These are phyloP conservation scores for Tricholoma hemisulphureum DNA, from an alignment of 768 basidiomycete species.

Conservation along the genomic window DNA sequence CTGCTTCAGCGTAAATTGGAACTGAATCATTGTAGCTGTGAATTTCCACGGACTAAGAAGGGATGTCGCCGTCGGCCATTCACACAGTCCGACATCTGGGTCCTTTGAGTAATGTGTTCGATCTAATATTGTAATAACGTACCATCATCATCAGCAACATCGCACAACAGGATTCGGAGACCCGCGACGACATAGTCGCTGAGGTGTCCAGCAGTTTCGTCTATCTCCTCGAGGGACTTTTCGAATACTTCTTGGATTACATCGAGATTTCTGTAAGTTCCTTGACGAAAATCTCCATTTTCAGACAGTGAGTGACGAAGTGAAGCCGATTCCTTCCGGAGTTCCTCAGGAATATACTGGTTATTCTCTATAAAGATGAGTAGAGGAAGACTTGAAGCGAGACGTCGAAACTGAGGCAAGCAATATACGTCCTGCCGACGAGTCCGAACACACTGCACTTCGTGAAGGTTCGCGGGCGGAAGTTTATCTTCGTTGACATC, in stretches of 20 bases:
- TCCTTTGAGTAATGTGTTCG: not conserved
- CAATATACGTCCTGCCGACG: constrained; percentile 66
- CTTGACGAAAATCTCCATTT: constrained; percentile 67
- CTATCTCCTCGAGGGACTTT: constrained; percentile 50
- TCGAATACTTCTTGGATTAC: constrained; percentile 70
- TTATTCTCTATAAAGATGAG: constrained; percentile 74
- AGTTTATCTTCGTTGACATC: constrained; percentile 39
- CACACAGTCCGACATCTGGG: constrained; percentile 49
- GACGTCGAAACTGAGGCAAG: constrained; percentile 60
- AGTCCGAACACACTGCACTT: constrained; percentile 68
- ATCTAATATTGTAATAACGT: not conserved
- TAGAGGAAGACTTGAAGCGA: constrained; percentile 64
- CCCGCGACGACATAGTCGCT: constrained; percentile 66
- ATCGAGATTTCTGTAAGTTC: constrained; percentile 73
- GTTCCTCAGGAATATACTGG: constrained; percentile 43
- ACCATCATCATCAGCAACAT: constrained; percentile 54
- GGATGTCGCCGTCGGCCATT: constrained; percentile 61
- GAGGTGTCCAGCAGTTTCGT: constrained; percentile 44
- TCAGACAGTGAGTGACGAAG: constrained; percentile 63
- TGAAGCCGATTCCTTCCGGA: constrained; percentile 46
- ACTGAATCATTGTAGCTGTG: constrained; percentile 75
- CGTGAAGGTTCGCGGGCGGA: constrained; percentile 52
- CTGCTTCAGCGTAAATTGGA: constrained; percentile 74
- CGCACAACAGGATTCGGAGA: constrained; percentile 63
- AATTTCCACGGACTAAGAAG: constrained; percentile 83